phyloP scores from a whole-genome alignment of 768 basidiomycete species.

The Lactifluus rugatus region DNA sequence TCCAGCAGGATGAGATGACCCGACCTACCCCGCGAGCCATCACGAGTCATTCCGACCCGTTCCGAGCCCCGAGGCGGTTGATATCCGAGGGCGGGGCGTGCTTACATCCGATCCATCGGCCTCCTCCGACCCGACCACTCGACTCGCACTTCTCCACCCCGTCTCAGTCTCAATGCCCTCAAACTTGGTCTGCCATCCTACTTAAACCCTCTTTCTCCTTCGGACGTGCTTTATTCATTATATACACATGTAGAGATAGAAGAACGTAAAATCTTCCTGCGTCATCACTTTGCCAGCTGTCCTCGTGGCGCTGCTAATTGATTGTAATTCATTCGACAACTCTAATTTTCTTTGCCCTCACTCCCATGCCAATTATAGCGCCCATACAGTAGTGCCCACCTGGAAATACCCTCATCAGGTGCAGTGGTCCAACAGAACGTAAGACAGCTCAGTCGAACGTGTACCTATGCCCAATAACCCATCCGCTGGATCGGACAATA shows the following conservation, averaged over 20 bases:
- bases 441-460: background rate
- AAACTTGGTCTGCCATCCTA: background rate
- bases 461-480: background rate
- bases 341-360: slow-evolving; percentile 5
- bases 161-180: background rate
- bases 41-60: slow-evolving; percentile 12
- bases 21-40: background rate
- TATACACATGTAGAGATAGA: background rate
- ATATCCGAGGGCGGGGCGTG: background rate
- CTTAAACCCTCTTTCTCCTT: background rate
- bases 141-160: background rate
- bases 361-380: background rate
- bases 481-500: slow-evolving; percentile 2
- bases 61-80: slow-evolving; percentile 5
- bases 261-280: background rate
- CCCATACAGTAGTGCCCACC: background rate
- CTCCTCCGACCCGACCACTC: too few species aligned
- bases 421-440: background rate
- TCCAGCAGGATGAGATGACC: slow-evolving; percentile 1
- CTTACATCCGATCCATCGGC: slow-evolving; percentile 1
- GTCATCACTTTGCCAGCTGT: slow-evolving; percentile 13
- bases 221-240: too few species aligned
- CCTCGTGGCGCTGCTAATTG: background rate
- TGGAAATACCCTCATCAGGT: background rate
- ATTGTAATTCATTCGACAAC: slow-evolving; percentile 8